Conservation (phyloP, 2,329 filamentous ascomycete genomes). For the Sporothrix luriei region DNA sequence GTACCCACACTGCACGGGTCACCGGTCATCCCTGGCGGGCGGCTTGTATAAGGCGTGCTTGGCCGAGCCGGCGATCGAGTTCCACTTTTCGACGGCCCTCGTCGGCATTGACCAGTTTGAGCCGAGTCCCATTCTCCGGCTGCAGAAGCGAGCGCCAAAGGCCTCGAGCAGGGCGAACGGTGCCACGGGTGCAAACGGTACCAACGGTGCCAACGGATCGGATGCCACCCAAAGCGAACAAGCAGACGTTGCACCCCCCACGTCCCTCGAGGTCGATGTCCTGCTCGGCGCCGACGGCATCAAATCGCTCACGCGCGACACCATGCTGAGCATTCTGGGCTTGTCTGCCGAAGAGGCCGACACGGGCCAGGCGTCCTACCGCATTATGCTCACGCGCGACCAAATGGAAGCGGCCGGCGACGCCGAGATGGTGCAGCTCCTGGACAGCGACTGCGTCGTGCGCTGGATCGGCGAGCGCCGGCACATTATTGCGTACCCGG, state of each 20-base stretch:
- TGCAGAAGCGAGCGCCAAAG: slow-evolving; percentile 56
- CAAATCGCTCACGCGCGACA: slow-evolving; percentile 54
- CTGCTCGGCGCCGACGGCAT: slow-evolving; percentile 60
- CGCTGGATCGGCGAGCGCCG: slow-evolving; percentile 75
- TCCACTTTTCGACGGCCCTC: slow-evolving; percentile 66
- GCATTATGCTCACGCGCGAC: slow-evolving; percentile 72
- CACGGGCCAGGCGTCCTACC: slow-evolving; percentile 76
- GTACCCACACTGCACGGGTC: slow-evolving; percentile 79
- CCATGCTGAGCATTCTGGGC: slow-evolving; percentile 58
- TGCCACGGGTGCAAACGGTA: background rate
- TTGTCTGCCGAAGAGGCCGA: slow-evolving; percentile 62
- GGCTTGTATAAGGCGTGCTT: slow-evolving; percentile 72
- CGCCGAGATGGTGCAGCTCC: slow-evolving; percentile 66
- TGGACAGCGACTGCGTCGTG: slow-evolving; percentile 68
- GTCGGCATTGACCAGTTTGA: slow-evolving; percentile 61
- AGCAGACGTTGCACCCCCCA: background rate
- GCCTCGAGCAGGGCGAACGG: background rate
- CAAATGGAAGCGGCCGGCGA: slow-evolving; percentile 62
- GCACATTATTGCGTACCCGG: slow-evolving; percentile 78
- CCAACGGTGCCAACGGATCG: slow-evolving; percentile 50
- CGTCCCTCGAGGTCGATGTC: slow-evolving; percentile 55
- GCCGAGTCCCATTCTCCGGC: slow-evolving; percentile 62
- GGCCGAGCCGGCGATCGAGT: slow-evolving; percentile 62
- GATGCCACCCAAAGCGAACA: background rate
- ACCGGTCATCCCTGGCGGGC: slow-evolving; percentile 71